A percentile compares a stretch with the other conserved stretches of the same genome.
Conservation (phyloP, 2,329 filamentous ascomycete genomes). For the Clonostachys solani region DNA sequence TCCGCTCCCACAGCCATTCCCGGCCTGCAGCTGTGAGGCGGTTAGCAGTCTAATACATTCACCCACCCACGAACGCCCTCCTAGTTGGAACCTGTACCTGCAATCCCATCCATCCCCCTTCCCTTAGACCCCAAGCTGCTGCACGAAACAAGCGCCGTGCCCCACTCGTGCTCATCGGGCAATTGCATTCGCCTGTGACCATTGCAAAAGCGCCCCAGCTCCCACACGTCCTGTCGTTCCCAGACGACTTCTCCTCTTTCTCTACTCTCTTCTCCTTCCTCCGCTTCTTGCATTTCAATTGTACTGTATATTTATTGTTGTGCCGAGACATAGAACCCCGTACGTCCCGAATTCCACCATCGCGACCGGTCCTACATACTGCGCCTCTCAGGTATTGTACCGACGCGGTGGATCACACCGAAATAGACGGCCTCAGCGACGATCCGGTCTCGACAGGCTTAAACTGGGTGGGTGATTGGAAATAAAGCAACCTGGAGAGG, state of each 20-base stretch:
- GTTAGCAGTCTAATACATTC: neutral
- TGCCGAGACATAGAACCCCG: neutral
- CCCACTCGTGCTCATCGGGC: conserved; percentile 3
- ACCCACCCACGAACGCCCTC: neutral
- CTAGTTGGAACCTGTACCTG: neutral
- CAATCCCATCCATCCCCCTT: neutral
- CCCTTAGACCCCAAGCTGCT: neutral
- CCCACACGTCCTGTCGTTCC: conserved; percentile 1
- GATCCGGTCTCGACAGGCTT: too few species aligned
- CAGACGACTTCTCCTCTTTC: too few species aligned
- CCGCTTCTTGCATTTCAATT: neutral
- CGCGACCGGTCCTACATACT: too few species aligned
- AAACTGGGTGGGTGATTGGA: too few species aligned
- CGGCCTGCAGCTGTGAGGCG: neutral
- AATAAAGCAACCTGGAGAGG: too few species aligned
- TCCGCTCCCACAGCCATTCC: neutral
- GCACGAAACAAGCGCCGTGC: conserved; percentile 4
- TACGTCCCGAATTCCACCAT: neutral
- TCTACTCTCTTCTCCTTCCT: neutral
- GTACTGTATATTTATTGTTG: neutral
- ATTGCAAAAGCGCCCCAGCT: conserved; percentile 5
- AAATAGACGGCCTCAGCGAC: too few species aligned
- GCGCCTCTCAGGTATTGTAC: too few species aligned
- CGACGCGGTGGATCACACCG: too few species aligned
- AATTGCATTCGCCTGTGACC: conserved; percentile 1